Evolutionary conservation across 169 alveolate genomes (phyloP), one percentile per base, ranked within the genome.

Genomic region (Plasmodium fragile): DNA sequence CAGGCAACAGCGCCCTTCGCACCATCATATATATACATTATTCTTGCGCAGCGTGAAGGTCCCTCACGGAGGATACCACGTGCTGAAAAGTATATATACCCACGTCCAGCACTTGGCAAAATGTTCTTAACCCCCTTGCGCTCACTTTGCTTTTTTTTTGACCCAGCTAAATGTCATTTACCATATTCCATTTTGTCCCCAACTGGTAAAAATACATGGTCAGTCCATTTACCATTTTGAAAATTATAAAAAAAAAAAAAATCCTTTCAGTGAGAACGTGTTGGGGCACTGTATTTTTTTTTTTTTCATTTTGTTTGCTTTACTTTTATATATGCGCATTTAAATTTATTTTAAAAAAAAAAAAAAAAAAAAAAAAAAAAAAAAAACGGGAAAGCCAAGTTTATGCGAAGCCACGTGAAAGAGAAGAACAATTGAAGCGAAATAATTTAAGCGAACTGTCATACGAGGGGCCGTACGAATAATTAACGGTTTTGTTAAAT

Each of bases 401-500:
- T 28, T 18, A 65, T 65, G 36, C 36, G 36, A 65, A 65, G 13
- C 22, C 22, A 49, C 22, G 25, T 49, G 59, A 49, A 77, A 81
- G 70, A 81, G 32, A 32, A 52, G 41, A 81, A 81, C 59, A 49
- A 49, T 49, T 7, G 59, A 49, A 49, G 59, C 22, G 59, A 49
- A 49, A 11, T 49, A 13, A 49, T 49, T 49, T 49, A 49, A 49
- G 22, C 59, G 59, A 49, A 49, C 22, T 13, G 59, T 49, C 18
- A 49, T 49, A 49, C 22, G 25, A 49, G 59, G 1, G 2, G 22
- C 59, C 59, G 5, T 49, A 49, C 55, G 18, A 49, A 53, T 53
- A 82, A 82, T 82, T 82, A 43, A 82, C 91, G 25, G 69, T 34
- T 55, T 82, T 82, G 91, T 82, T 41, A 82, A 82, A 82, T 82